A percentile compares a stretch with the other conserved stretches of the same genome.
These are phyloP conservation scores for Neopestalotiopsis sp. DNA, from an alignment of 2,329 filamentous ascomycete genomes.

Conservation along the genomic window DNA sequence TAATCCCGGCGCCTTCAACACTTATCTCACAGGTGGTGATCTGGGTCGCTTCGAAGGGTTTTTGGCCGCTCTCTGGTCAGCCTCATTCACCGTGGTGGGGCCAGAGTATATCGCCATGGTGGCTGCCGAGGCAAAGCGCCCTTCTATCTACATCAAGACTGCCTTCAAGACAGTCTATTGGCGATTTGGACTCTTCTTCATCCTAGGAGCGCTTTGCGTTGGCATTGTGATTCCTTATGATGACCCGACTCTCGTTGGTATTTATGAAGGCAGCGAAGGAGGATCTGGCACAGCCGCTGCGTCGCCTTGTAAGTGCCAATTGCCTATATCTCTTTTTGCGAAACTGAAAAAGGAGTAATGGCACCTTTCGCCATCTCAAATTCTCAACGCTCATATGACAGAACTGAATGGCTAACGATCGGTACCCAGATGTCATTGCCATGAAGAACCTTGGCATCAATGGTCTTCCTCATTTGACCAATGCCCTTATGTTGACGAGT, in stretches of 20 bases:
- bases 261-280: conserved; percentile 27
- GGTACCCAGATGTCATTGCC: conserved; percentile 45
- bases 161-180: conserved; percentile 70
- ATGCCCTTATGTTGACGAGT: conserved; percentile 61
- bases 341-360: neutral
- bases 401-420: neutral
- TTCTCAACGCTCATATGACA: neutral
- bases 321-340: neutral
- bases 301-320: conserved; percentile 42
- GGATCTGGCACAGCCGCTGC: conserved; percentile 47
- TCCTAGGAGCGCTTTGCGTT: conserved; percentile 66
- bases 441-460: conserved; percentile 58
- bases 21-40: conserved; percentile 52
- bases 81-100: conserved; percentile 62
- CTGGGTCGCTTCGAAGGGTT: conserved; percentile 67
- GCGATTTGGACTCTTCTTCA: conserved; percentile 67
- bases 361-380: neutral
- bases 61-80: conserved; percentile 59
- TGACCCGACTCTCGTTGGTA: conserved; percentile 58
- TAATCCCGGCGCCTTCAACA: conserved; percentile 59
- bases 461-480: conserved; percentile 61
- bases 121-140: conserved; percentile 57
- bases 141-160: conserved; percentile 59
- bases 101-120: conserved; percentile 61
- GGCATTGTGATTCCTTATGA: conserved; percentile 66